These are phyloP conservation scores for Exophiala sideris DNA, from an alignment of 2,329 filamentous ascomycete species.

Conservation along the genomic window DNA sequence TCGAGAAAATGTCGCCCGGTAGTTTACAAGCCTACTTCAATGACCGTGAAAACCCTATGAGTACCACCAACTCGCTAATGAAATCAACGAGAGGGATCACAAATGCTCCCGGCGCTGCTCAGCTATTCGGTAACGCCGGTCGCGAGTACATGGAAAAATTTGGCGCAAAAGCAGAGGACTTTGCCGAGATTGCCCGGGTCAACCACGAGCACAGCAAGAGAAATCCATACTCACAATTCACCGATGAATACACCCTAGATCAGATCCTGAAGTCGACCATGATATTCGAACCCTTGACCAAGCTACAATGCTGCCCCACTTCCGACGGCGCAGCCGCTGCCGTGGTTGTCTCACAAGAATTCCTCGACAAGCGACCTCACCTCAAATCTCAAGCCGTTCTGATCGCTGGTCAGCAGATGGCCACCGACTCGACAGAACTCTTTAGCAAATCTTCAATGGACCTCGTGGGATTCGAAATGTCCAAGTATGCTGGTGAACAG, in stretches of 20 bases:
- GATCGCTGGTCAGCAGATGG: constrained; percentile 81
- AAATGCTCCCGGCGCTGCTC: constrained; percentile 79
- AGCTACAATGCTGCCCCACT: constrained; percentile 78
- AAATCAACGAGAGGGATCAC: constrained; percentile 73
- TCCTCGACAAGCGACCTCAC: constrained; percentile 80
- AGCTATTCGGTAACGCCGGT: constrained; percentile 94
- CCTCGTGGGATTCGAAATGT: constrained; percentile 86
- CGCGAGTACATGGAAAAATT: constrained; percentile 95
- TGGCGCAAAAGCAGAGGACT: constrained; percentile 79
- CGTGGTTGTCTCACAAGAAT: constrained; percentile 81
- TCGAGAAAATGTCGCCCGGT: constrained; percentile 98
- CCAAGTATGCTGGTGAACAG: constrained; percentile 61
- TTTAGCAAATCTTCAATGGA: constrained; percentile 82
- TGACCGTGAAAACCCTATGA: constrained; percentile 76
- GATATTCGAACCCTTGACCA: constrained; percentile 85
- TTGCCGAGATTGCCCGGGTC: constrained; percentile 88
- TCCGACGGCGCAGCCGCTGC: constrained; percentile 88
- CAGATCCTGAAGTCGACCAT: constrained; percentile 72
- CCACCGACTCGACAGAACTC: constrained; percentile 76
- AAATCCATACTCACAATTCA: constrained; percentile 98
- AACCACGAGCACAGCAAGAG: constrained; percentile 89
- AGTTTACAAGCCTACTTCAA: constrained; percentile 79
- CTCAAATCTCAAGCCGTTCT: constrained; percentile 78
- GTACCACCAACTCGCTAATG: constrained; percentile 74
- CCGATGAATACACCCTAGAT: constrained; percentile 82